Evolutionary conservation across 805 yeast species (phyloP).

Genomic region (Zygosaccharomyces bisporus): DNA sequence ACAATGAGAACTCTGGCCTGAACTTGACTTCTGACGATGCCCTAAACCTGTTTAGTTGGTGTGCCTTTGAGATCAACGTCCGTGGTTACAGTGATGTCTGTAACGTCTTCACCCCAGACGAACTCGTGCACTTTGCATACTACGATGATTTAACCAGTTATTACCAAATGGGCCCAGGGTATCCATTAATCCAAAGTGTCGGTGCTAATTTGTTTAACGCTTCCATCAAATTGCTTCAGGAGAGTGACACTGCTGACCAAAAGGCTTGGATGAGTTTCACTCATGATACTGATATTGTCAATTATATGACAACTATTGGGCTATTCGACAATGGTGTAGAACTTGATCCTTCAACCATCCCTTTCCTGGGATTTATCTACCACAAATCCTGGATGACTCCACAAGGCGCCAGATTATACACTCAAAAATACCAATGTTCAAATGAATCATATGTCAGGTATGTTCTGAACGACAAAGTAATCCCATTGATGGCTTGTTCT

Average conservation of each 20-base stretch:
- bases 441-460: constrained; percentile 45
- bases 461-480: constrained; percentile 50
- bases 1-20: constrained; percentile 50
- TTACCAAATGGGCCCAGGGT: constrained; percentile 62
- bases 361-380: constrained; percentile 45
- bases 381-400: constrained; percentile 49
- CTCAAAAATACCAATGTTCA: constrained; percentile 47
- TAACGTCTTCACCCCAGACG: constrained; percentile 61
- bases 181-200: constrained; percentile 50
- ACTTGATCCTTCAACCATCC: constrained; percentile 44
- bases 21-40: constrained; percentile 53
- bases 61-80: constrained; percentile 73
- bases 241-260: constrained; percentile 31
- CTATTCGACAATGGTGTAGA: constrained; percentile 38
- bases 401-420: constrained; percentile 52
- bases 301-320: constrained; percentile 63
- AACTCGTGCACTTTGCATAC: constrained; percentile 61
- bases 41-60: constrained; percentile 50
- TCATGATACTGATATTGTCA: constrained; percentile 67
- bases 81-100: constrained; percentile 66
- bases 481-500: constrained; percentile 46
- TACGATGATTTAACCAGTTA: constrained; percentile 54
- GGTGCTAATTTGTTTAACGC: constrained; percentile 59
- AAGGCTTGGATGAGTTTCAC: constrained; percentile 66
- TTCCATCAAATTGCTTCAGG: constrained; percentile 46